Conservation (phyloP, 2,329 filamentous ascomycete genomes). For the Phaeosphaeriaceae sp. region DNA sequence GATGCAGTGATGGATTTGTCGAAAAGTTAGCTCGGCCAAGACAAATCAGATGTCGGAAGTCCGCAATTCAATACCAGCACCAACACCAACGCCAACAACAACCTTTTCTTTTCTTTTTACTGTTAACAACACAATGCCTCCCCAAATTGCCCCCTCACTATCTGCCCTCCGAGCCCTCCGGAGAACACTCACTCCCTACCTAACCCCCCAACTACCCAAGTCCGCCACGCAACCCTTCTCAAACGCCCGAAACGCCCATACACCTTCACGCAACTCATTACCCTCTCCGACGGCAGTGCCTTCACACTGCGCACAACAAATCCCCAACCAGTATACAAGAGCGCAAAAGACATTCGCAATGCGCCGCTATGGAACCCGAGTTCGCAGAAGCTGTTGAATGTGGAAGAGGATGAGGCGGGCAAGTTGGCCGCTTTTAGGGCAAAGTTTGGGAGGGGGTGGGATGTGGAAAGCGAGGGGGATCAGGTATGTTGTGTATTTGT, state of each 20-base stretch:
- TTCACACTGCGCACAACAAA: constrained; percentile 81
- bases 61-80: constrained; percentile 28
- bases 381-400: constrained; percentile 78
- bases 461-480: constrained; percentile 54
- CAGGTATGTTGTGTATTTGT: background rate
- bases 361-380: constrained; percentile 89
- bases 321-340: constrained; percentile 67
- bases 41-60: constrained; percentile 24
- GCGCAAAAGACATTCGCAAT: constrained; percentile 86
- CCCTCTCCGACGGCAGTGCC: constrained; percentile 87
- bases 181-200: constrained; percentile 32
- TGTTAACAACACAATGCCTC: background rate
- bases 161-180: constrained; percentile 39
- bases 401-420: constrained; percentile 95
- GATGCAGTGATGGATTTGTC: no score
- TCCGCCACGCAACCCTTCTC: constrained; percentile 83
- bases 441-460: constrained; percentile 84
- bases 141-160: constrained; percentile 19
- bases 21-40: constrained; percentile 12
- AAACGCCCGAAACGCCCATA: constrained; percentile 89
- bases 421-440: constrained; percentile 83
- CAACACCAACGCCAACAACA: constrained; percentile 10
- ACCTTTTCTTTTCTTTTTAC: background rate
- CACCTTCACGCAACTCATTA: constrained; percentile 95
- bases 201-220: constrained; percentile 56